Conservation (phyloP, 129 eudicot genomes). For the Ambrosia artemisiifolia region DNA sequence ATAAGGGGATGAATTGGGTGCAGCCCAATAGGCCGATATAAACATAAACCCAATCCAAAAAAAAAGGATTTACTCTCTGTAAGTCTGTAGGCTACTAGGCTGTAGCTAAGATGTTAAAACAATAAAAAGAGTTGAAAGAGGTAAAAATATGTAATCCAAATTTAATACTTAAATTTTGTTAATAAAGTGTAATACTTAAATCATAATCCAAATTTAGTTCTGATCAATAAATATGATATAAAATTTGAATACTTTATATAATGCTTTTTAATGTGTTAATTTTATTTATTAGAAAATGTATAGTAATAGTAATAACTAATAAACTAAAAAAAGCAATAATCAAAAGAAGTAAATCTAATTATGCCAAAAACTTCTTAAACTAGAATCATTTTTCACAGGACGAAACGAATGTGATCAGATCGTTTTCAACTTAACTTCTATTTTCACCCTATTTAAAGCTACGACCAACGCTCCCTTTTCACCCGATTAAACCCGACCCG, state of each 20-base stretch:
- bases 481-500: not conserved
- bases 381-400: not conserved
- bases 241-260: not conserved
- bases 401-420: not conserved
- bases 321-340: not conserved
- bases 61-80: too few species aligned
- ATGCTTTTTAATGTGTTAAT: too few species aligned
- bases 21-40: too few species aligned
- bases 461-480: not conserved
- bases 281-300: not conserved
- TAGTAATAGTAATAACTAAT: not conserved
- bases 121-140: too few species aligned
- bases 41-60: too few species aligned
- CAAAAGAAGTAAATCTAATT: not conserved
- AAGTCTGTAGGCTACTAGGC: too few species aligned
- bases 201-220: not conserved
- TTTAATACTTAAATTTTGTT: not conserved
- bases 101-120: too few species aligned
- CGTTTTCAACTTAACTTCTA: constrained; percentile 11
- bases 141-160: too few species aligned
- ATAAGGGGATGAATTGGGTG: too few species aligned
- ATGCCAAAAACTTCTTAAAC: not conserved
- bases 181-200: not conserved
- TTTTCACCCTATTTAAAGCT: not conserved
- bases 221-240: too few species aligned